Evolutionary conservation across 2,329 filamentous ascomycete genomes (phyloP), one percentile per base, ranked within the genome.

Genomic region (Epichloe elymi): DNA sequence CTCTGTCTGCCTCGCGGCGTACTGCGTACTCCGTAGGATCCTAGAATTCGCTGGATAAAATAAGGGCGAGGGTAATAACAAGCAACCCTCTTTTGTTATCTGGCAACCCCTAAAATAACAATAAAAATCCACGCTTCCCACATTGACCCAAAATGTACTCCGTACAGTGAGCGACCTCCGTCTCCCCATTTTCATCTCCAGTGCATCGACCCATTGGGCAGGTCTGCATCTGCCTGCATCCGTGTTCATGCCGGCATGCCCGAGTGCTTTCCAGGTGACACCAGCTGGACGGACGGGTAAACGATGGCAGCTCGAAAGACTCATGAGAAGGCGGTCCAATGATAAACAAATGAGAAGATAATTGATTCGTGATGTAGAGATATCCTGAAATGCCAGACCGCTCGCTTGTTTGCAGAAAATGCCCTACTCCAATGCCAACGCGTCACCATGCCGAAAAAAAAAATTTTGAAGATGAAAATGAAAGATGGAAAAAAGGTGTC

Each of bases 381-480:
- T 39, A 46, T 45, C 19, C 42, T 45, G 35, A 46, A 51, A 47
- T 40, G 26, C 43, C 23, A 38, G 49, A 47, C 49, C 49, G 49
- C 49, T 51, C 49, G 49, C 49, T 51, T 51, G 49, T 50, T 42
- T 38, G 23, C 26, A 26, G 4, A 23, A 46, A 46, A 42, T 43
- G 48, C 26, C 48, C 43, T 10, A 23, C 15, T 30, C 36, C 17
- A 42, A 43, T 43, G 17, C 30, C 38, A 26, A 38, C 45, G 45
- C 48, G 23, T 45, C 48, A 30, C 48, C 36, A 40, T 40, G 42
- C 15, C 7, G 37, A 51, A 35, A 33, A 46, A 46, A 38, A 38
- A 49, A 36, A 45, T 20, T 20, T 6, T 33, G 14, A n/a, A 42
- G 14, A 20, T 11, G 30, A 15, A 7, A 35, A 41, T 33, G 26